These are phyloP conservation scores for Nitzschia inconspicua DNA, from an alignment of 108 stramenopile genomes.

Conservation along the genomic window DNA sequence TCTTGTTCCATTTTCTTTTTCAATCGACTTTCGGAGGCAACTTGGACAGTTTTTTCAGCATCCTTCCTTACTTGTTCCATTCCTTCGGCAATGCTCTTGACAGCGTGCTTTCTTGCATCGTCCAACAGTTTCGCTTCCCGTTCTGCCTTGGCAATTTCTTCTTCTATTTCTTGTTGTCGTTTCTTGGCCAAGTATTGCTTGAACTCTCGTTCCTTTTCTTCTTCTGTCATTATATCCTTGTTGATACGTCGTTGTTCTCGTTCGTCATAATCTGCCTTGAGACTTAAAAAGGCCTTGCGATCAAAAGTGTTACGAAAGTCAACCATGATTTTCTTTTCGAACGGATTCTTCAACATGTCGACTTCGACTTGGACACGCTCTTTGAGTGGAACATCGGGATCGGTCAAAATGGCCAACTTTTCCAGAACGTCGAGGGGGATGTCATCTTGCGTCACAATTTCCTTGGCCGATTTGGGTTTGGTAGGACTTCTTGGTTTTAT, in stretches of 20 bases:
- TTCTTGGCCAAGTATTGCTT: constrained; percentile 3
- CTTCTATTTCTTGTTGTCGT: constrained; percentile 6
- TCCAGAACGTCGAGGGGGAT: constrained; percentile 11
- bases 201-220: constrained; percentile 1
- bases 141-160: constrained; percentile 10
- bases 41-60: constrained; percentile 9
- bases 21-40: constrained; percentile 5
- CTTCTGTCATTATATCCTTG: constrained; percentile 11
- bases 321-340: constrained; percentile 14
- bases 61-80: constrained; percentile 16
- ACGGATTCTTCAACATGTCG: constrained; percentile 24
- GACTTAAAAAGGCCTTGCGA: constrained; percentile 17
- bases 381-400: constrained; percentile 21
- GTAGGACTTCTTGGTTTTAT: neutral
- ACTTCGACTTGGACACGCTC: constrained; percentile 27
- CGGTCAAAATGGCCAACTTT: constrained; percentile 9
- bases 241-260: constrained; percentile 3
- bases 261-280: neutral
- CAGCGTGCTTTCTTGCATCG: constrained; percentile 9
- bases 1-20: constrained; percentile 4
- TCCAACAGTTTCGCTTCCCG: constrained; percentile 6
- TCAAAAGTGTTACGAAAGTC: constrained; percentile 13
- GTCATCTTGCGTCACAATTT: neutral
- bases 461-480: neutral
- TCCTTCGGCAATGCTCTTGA: constrained; percentile 8